A percentile compares a stretch with the other conserved stretches of the same genome.
These are phyloP conservation scores for Planoprotostelium fungivorum DNA, from an alignment of 78 protist genomes.

Conservation along the genomic window DNA sequence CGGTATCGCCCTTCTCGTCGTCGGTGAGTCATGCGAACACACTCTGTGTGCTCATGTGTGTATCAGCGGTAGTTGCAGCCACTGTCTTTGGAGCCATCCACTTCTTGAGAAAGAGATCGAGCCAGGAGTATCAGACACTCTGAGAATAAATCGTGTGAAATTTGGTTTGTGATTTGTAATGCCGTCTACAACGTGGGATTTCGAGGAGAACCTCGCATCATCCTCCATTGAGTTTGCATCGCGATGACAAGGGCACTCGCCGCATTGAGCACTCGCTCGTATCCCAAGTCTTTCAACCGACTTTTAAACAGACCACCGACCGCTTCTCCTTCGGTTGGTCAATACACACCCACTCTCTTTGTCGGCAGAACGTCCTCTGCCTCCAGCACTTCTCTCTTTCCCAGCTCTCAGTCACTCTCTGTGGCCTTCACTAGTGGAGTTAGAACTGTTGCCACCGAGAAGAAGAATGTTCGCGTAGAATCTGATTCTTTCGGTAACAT, in stretches of 20 bases:
- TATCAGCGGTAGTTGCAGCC: no score
- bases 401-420: not conserved
- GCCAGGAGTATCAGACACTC: no score
- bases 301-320: not conserved
- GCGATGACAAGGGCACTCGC: not conserved
- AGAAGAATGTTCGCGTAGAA: conserved; percentile 35
- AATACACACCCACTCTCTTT: not conserved
- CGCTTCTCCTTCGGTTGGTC: not conserved
- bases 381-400: not conserved
- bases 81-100: no score
- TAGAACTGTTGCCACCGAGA: not conserved
- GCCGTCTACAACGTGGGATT: no score
- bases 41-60: no score
- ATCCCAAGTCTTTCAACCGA: not conserved
- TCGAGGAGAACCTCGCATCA: no score
- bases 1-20: no score
- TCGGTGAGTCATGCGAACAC: no score
- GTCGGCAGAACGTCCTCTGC: not conserved
- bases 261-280: not conserved
- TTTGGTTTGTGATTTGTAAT: no score
- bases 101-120: no score
- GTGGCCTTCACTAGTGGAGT: not conserved
- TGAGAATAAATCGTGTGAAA: no score
- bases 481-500: conserved; percentile 78
- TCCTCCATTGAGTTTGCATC: no score